Percentiles rank a stretch among this genome's conserved stretches.
Evolutionary conservation across 441 rosid genomes (phyloP).

Genomic region (Euphorbia schlechtendalii): DNA sequence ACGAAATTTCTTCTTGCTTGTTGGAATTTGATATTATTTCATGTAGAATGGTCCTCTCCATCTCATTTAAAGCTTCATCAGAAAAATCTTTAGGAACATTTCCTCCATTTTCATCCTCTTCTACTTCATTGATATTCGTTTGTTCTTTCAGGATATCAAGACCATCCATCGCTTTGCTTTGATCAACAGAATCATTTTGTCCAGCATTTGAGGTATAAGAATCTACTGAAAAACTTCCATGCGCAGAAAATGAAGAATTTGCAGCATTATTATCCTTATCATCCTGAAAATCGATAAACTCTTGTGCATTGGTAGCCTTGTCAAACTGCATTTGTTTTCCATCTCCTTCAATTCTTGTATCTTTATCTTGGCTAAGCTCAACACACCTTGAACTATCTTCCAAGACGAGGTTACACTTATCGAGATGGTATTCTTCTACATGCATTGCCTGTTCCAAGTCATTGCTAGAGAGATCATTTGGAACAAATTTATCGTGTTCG

Average conservation of each 20-base stretch:
- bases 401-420: not conserved
- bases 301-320: slow-evolving; percentile 6
- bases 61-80: slow-evolving; percentile 1
- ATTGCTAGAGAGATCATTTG: not conserved
- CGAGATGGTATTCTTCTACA: slow-evolving; percentile 8
- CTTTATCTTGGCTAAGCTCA: slow-evolving; percentile 1
- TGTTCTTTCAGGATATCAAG: slow-evolving; percentile 6
- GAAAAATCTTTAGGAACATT: slow-evolving; percentile 1
- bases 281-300: not conserved
- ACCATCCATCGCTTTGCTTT: not conserved
- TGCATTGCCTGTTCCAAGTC: not conserved
- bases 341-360: not conserved
- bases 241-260: not conserved
- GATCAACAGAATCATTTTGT: not conserved
- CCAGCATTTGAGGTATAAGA: not conserved
- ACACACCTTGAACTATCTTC: slow-evolving; percentile 5
- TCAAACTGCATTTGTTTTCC: slow-evolving; percentile 5
- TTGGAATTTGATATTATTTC: slow-evolving; percentile 8
- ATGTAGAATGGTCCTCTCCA: slow-evolving; percentile 5
- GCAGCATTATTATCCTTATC: not conserved
- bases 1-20: not conserved
- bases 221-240: slow-evolving; percentile 6
- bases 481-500: not conserved
- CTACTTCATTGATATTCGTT: slow-evolving; percentile 1
- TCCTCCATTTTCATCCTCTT: slow-evolving; percentile 6